phyloP scores from a whole-genome alignment of 768 basidiomycete species.

The Mycena amicta region DNA sequence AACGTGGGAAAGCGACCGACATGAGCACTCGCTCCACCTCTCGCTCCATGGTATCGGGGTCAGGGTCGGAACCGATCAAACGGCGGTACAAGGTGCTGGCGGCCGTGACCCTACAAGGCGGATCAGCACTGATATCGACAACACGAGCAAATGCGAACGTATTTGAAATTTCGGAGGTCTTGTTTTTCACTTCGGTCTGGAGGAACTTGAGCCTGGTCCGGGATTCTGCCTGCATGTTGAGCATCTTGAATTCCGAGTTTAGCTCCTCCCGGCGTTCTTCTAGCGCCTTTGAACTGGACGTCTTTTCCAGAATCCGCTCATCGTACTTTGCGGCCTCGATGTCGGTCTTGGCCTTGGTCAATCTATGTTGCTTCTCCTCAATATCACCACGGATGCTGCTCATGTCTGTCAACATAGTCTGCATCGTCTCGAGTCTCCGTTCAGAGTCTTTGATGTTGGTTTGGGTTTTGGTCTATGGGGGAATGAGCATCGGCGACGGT shows the following conservation, averaged over 20 bases:
- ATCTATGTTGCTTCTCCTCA: constrained; percentile 63
- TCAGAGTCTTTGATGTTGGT: background rate
- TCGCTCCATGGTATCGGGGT: constrained; percentile 69
- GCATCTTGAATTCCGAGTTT: constrained; percentile 65
- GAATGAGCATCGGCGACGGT: constrained; percentile 53
- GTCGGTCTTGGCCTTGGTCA: constrained; percentile 61
- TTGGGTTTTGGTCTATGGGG: constrained; percentile 30
- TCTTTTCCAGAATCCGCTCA: constrained; percentile 57
- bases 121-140: constrained; percentile 6
- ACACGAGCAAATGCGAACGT: constrained; percentile 49
- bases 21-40: constrained; percentile 60
- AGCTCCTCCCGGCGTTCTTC: constrained; percentile 73
- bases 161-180: constrained; percentile 65
- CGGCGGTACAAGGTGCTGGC: constrained; percentile 65
- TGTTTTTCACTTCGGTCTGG: constrained; percentile 63
- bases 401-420: background rate
- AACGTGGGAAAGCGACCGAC: constrained; percentile 43
- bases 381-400: constrained; percentile 48
- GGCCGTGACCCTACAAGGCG: constrained; percentile 56
- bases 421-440: background rate
- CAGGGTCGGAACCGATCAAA: constrained; percentile 61
- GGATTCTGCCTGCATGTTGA: constrained; percentile 79
- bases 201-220: constrained; percentile 81
- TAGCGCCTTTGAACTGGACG: constrained; percentile 52
- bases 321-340: constrained; percentile 68